Base-by-base conservation (phyloP, 1,139 yeast genomes). In the Debaryomycetaceae sp. region DNA sequence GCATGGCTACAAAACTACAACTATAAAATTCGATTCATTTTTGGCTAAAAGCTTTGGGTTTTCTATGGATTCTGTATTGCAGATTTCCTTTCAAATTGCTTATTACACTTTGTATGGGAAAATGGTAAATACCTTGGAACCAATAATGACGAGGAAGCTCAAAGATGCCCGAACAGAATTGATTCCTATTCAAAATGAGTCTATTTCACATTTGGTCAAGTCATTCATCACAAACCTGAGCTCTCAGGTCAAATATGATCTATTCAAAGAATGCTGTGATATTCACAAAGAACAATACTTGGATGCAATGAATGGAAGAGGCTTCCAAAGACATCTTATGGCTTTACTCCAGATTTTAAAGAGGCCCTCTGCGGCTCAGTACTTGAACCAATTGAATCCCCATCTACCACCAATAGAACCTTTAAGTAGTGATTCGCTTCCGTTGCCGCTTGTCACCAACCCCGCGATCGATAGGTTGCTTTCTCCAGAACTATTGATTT, bases 41-140 rank as follows among this genome's bases (percentile, higher is more conserved):
- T 55, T 81, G 33, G 70, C 76, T 5, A 63, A 63, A 30, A 79
- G 74, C 47, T 68, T 79, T 54, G 72, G 75, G 18, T 62, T 83
- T 28, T 76, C 83, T 17, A 64, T 82, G 2, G 92, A 85, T 61
- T 80, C 88, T 0, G 67, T 83, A 56, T 63, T 84, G 38, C 94
- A 85, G 56, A 60, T 83, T 30, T 75, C 83, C 31, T 67, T 84
- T 45, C 92, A 84, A 57, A 73, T 84, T 31, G 79, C 91, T 1
- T 79, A 83, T 55, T 84, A 82, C 59, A 83, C 89, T 0, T 59
- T 85, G 30, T 85, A 85, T 50, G 94, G 94, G 4, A 78, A 73
- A 49, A 65, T 81, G 55, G 79, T 79, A 6, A 80, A 83, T 42
- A 74, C 87, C 1, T 68, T 81, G 43, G 94, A 85, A 55, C 91